Evolutionary conservation across 805 yeast species (phyloP), one percentile per base, ranked within the genome.

Genomic region (Metschnikowia amazonensis): DNA sequence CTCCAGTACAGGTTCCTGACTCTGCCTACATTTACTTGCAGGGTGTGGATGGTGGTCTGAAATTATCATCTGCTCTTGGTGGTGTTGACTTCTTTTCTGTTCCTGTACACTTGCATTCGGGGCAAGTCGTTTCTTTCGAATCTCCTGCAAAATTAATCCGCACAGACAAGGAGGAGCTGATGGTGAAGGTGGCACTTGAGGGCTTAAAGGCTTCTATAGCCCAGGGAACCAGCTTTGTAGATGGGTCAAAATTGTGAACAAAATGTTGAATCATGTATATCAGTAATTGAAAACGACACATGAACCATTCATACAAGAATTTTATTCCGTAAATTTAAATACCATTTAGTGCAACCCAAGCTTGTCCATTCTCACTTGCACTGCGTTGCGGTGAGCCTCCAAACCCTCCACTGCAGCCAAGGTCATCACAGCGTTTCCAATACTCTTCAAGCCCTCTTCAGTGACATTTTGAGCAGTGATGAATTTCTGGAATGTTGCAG

Each of bases 311-410:
- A 23, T 16, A 3, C 9, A 11, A 10, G 28, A 4, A n/a, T 5
- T 42, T 29, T 40, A 17, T 41, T 23, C 10, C 17, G 27, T 25
- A 16, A 16, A 13, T 11, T 10, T 23, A 6, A 9, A 10, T 39
- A 29, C 14, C 17, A 17, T 2, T 25, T 59, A 67, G 43, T 76
- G 57, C 48, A 80, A 72, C 4, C 89, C 89, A 35, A 87, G 70
- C 62, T 86, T 84, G 55, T 83, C 87, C 87, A 94, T 82, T 73
- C 99, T 82, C 34, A 94, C 84, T 67, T 89, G 89, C 42, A 94
- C 97, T 5, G 99, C 98, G 60, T 89, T 88, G 67, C 97, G 82
- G 74, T 94, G 99, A 9, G 90, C 99, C 65, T 92, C 97, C 49
- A 94, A 76, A 2, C 99, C 99, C 70, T 94, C 99, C 32, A 90